A percentile compares a stretch with the other conserved stretches of the same genome.
phyloP scores from a whole-genome alignment of 2,329 filamentous ascomycete genomes.

The Paraphoma chrysanthemicola region DNA sequence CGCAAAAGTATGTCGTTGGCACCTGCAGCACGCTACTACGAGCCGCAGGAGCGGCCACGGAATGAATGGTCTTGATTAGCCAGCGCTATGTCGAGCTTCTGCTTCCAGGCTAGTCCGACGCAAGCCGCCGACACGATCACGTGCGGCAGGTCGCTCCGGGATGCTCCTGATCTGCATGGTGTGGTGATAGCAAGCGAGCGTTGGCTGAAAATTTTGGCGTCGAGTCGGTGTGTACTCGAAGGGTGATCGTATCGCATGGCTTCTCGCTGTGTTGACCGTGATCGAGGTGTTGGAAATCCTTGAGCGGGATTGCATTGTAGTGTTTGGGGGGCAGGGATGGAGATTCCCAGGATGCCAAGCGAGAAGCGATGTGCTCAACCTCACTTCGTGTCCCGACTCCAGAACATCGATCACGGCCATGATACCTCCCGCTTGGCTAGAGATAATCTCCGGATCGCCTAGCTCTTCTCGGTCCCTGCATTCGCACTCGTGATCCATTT shows the following conservation, averaged over 20 bases:
- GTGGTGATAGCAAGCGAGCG: not conserved
- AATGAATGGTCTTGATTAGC: slow-evolving; percentile 39
- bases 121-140: slow-evolving; percentile 22
- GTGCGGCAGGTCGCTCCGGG: slow-evolving; percentile 15
- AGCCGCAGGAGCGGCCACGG: slow-evolving; percentile 20
- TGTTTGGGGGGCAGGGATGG: not conserved
- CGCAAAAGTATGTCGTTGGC: slow-evolving; percentile 20
- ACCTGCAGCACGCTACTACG: slow-evolving; percentile 22
- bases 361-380: slow-evolving; percentile 1
- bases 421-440: slow-evolving; percentile 11
- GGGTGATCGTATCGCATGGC: not conserved
- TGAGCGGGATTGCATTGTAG: not conserved
- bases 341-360: slow-evolving; percentile 5
- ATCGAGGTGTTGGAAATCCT: not conserved
- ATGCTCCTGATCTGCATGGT: slow-evolving; percentile 10
- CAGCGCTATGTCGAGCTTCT: slow-evolving; percentile 10
- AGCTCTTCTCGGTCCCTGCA: slow-evolving; percentile 12
- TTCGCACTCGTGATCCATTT: not conserved
- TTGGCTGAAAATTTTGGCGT: not conserved
- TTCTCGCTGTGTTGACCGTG: not conserved
- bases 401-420: slow-evolving; percentile 6
- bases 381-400: slow-evolving; percentile 3
- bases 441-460: slow-evolving; percentile 1
- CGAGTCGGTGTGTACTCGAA: not conserved
- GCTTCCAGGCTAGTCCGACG: slow-evolving; percentile 26